phyloP scores from a whole-genome alignment of 495 filamentous ascomycete species.

The Aspergillus leporis region DNA sequence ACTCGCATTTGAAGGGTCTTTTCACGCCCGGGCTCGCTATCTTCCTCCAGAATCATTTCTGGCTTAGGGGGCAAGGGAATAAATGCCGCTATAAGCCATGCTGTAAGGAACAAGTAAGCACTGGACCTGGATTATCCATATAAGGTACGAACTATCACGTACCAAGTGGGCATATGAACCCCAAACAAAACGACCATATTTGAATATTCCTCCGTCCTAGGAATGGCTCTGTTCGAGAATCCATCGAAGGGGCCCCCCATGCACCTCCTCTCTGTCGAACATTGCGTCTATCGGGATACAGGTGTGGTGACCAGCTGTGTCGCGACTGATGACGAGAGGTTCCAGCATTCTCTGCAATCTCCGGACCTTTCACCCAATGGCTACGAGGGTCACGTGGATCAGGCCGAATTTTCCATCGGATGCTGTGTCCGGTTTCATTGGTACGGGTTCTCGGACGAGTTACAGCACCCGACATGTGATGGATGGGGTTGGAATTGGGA shows the following conservation, averaged over 20 bases:
- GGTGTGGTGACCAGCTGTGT: slow-evolving; percentile 72
- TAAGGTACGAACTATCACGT: slow-evolving; percentile 27
- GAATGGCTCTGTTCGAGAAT: slow-evolving; percentile 55
- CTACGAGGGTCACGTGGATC: slow-evolving; percentile 47
- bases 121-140: too few species aligned
- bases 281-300: slow-evolving; percentile 61
- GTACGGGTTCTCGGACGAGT: slow-evolving; percentile 22
- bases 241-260: slow-evolving; percentile 71
- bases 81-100: slow-evolving; percentile 85
- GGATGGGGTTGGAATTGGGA: slow-evolving; percentile 33
- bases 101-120: slow-evolving; percentile 33
- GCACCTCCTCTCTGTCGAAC: slow-evolving; percentile 34
- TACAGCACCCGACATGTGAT: slow-evolving; percentile 29
- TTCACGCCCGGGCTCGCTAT: slow-evolving; percentile 38
- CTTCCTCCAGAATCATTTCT: slow-evolving; percentile 32
- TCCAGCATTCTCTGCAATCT: slow-evolving; percentile 24
- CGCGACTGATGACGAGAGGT: slow-evolving; percentile 33
- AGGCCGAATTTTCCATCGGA: slow-evolving; percentile 19
- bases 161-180: slow-evolving; percentile 85
- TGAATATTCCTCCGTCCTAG: slow-evolving; percentile 75
- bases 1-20: slow-evolving; percentile 47
- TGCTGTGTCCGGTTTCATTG: slow-evolving; percentile 20
- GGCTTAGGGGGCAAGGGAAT: slow-evolving; percentile 70
- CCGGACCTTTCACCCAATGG: slow-evolving; percentile 40
- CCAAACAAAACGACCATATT: slow-evolving; percentile 81